Evolutionary conservation across 176 grass and related monocot species (phyloP).

Genomic region (Rhynchospora breviuscula): DNA sequence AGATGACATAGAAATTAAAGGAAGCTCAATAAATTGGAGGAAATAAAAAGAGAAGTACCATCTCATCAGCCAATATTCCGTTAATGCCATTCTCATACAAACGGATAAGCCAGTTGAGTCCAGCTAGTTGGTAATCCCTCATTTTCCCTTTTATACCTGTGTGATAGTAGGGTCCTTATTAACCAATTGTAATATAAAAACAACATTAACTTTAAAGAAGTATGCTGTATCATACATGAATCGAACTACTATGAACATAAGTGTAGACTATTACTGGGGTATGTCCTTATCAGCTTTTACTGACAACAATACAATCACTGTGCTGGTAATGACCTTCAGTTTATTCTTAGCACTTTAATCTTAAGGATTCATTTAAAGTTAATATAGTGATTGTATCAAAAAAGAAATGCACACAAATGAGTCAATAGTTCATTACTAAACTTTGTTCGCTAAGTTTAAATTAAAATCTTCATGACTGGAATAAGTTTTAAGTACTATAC

Average conservation of each 20-base stretch:
- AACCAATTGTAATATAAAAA: conserved; percentile 8
- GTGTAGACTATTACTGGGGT: not conserved
- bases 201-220: not conserved
- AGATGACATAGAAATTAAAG: not conserved
- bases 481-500: not conserved
- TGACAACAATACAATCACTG: not conserved
- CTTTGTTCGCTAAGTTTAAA: not conserved
- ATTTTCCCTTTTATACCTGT: conserved; percentile 96
- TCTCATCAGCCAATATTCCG: conserved; percentile 98
- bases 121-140: conserved; percentile 96
- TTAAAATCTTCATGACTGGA: not conserved
- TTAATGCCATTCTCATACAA: conserved; percentile 98
- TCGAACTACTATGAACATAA: not conserved
- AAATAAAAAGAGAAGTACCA: conserved; percentile 41
- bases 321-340: not conserved
- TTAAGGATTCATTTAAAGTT: not conserved
- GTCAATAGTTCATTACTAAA: not conserved
- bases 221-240: not conserved
- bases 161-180: conserved; percentile 7
- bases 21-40: not conserved
- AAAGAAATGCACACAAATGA: not conserved
- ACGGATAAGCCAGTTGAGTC: conserved; percentile 96
- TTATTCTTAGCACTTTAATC: not conserved
- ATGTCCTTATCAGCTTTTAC: not conserved
- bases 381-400: not conserved